A percentile compares a stretch with the other conserved stretches of the same genome.
These are phyloP conservation scores for Candida endomychidarum DNA, from an alignment of 805 yeast genomes.

Conservation along the genomic window DNA sequence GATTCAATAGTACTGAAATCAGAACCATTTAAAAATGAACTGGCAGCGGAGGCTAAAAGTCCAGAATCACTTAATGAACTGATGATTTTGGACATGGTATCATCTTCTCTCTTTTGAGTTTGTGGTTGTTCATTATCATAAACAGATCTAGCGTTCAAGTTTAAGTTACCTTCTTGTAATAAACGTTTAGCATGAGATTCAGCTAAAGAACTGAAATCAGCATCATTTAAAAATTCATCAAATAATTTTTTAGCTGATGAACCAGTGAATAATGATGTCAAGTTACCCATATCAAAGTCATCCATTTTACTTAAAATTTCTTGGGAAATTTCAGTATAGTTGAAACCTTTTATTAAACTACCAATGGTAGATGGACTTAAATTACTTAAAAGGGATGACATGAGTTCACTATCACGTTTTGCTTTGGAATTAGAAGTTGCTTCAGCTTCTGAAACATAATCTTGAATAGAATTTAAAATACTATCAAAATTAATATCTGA, in stretches of 20 bases:
- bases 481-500: constrained; percentile 10
- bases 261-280: constrained; percentile 10
- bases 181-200: constrained; percentile 19
- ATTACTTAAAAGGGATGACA: constrained; percentile 8
- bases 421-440: not conserved
- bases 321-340: constrained; percentile 7
- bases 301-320: constrained; percentile 10
- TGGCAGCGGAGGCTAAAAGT: constrained; percentile 22
- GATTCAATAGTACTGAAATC: constrained; percentile 19
- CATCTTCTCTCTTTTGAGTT: constrained; percentile 9
- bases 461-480: constrained; percentile 12
- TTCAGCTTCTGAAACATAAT: constrained; percentile 10
- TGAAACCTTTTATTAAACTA: constrained; percentile 12
- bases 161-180: constrained; percentile 14
- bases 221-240: constrained; percentile 18
- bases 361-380: constrained; percentile 11
- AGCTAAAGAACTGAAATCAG: constrained; percentile 16
- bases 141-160: constrained; percentile 4
- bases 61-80: constrained; percentile 24
- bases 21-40: constrained; percentile 24
- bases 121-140: not conserved
- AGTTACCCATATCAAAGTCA: constrained; percentile 7
- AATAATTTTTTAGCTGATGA: constrained; percentile 18
- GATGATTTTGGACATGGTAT: constrained; percentile 20
- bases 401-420: constrained; percentile 11